phyloP scores from a whole-genome alignment of 805 yeast species.

The Starmerella vaccinii region DNA sequence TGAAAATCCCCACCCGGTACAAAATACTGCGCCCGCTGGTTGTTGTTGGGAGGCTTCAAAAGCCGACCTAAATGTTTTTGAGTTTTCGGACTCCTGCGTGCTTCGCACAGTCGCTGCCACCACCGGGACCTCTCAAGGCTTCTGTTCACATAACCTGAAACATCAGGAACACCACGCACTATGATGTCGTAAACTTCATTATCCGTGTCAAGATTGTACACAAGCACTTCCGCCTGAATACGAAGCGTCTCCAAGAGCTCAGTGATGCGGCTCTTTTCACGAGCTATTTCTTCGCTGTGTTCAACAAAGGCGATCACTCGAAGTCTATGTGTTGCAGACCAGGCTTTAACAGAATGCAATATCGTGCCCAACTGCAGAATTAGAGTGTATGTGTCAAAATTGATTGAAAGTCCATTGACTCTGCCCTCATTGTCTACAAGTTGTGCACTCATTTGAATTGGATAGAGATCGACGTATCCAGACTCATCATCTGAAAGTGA shows the following conservation, averaged over 20 bases:
- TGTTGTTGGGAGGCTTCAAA: slow-evolving; percentile 3
- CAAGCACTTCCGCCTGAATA: slow-evolving; percentile 71
- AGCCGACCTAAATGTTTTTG: background rate
- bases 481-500: slow-evolving; percentile 29
- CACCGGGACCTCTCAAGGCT: slow-evolving; percentile 58
- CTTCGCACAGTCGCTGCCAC: slow-evolving; percentile 66
- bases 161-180: slow-evolving; percentile 51
- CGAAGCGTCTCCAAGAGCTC: slow-evolving; percentile 65
- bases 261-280: slow-evolving; percentile 53
- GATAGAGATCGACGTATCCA: slow-evolving; percentile 66
- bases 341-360: slow-evolving; percentile 80
- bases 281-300: slow-evolving; percentile 52
- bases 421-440: slow-evolving; percentile 55
- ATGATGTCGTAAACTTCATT: slow-evolving; percentile 62
- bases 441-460: slow-evolving; percentile 91
- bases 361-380: slow-evolving; percentile 91
- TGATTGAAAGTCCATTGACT: slow-evolving; percentile 65
- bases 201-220: slow-evolving; percentile 54
- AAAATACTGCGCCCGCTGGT: slow-evolving; percentile 14
- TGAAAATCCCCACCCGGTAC: slow-evolving; percentile 20
- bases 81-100: slow-evolving; percentile 34
- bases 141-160: slow-evolving; percentile 40
- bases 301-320: slow-evolving; percentile 90
- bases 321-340: slow-evolving; percentile 67
- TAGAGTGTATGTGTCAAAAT: slow-evolving; percentile 90